Percentiles rank a stretch among this genome's conserved stretches.
These are phyloP conservation scores for Handroanthus guayacan DNA, from an alignment of 257 asterid genomes.

Conservation along the genomic window DNA sequence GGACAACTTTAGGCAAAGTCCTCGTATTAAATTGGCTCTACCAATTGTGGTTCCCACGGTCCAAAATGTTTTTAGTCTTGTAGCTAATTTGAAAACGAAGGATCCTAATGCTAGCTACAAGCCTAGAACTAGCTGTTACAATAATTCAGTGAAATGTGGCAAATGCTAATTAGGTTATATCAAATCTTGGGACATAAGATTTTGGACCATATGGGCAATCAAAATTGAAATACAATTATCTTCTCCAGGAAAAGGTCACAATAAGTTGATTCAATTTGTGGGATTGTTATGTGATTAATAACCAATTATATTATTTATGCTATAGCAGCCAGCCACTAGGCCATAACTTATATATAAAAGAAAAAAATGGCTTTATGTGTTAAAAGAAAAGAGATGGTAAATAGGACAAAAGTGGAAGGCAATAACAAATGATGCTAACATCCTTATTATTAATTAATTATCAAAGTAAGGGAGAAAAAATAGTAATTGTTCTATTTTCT, in stretches of 20 bases:
- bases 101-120: slow-evolving; percentile 1
- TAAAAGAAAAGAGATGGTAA: slow-evolving; percentile 21
- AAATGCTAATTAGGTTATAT: slow-evolving; percentile 33
- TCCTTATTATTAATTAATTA: background rate
- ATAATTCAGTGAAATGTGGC: slow-evolving; percentile 37
- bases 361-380: slow-evolving; percentile 13
- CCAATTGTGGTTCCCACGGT: slow-evolving; percentile 53
- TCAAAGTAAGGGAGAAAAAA: background rate
- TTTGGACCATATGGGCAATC: slow-evolving; percentile 35
- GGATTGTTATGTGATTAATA: slow-evolving; percentile 48
- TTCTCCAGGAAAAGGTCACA: slow-evolving; percentile 17
- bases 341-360: slow-evolving; percentile 31
- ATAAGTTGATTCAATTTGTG: slow-evolving; percentile 24
- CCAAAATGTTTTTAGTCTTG: slow-evolving; percentile 18
- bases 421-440: slow-evolving; percentile 15
- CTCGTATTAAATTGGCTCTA: slow-evolving; percentile 33
- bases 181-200: slow-evolving; percentile 27
- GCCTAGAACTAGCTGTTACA: slow-evolving; percentile 2
- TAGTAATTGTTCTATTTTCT: background rate
- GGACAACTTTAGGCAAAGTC: slow-evolving; percentile 29
- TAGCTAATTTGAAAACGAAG: slow-evolving; percentile 26
- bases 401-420: slow-evolving; percentile 37
- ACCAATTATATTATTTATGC: slow-evolving; percentile 27
- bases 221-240: slow-evolving; percentile 9
- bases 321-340: slow-evolving; percentile 40